Percentiles rank a stretch among this genome's conserved stretches.
These are phyloP conservation scores for Yamagishiella unicocca DNA, from an alignment of 139 green algal genomes.

Conservation along the genomic window DNA sequence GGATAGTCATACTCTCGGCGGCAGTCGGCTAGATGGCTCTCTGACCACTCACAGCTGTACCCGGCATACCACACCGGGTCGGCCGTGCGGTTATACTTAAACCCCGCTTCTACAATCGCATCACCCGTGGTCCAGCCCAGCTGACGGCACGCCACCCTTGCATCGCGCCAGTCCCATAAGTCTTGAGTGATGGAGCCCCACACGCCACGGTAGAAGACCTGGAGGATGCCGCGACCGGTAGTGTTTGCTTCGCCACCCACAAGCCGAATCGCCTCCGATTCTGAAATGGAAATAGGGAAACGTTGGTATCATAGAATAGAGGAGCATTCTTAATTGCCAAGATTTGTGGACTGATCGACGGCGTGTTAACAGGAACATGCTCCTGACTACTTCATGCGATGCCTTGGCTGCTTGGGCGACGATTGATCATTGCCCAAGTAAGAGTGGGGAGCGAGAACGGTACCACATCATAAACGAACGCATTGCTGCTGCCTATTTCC, in stretches of 20 bases:
- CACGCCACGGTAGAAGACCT: background rate
- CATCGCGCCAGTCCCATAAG: background rate
- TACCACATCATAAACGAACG: no score
- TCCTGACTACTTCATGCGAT: no score
- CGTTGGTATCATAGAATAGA: no score
- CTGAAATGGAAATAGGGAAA: background rate
- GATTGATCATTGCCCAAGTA: no score
- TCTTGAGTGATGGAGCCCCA: background rate
- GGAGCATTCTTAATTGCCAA: background rate
- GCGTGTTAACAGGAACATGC: background rate
- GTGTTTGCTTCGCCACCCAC: background rate
- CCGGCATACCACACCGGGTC: background rate
- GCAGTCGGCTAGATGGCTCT: background rate
- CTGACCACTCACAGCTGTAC: background rate
- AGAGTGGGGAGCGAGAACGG: no score
- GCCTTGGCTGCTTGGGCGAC: no score
- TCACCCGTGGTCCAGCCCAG: background rate
- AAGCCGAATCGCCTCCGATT: background rate
- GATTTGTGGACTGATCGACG: background rate
- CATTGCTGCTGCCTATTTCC: no score
- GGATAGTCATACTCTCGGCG: background rate
- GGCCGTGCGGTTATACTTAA: background rate
- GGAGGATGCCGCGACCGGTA: background rate
- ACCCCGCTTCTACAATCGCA: background rate
- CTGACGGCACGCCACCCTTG: background rate